Evolutionary conservation across 306 rosid genomes (phyloP), one percentile per base, ranked within the genome.

Genomic region (Acacia crassicarpa): DNA sequence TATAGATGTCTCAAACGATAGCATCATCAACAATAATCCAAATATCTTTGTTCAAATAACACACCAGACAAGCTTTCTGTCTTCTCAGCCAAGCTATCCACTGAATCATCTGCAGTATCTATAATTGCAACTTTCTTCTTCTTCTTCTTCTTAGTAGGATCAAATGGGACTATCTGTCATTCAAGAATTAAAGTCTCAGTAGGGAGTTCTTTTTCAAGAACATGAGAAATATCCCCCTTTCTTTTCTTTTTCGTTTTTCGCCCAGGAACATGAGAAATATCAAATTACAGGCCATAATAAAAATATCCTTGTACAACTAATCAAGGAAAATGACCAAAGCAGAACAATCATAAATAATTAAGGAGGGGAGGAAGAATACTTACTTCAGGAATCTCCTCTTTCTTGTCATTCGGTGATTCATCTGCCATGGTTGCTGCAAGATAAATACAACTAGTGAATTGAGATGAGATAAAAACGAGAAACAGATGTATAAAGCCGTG

Each of bases 111-210:
- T 19, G 85, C 87, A 75, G 85, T 82, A 70, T 87, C 90, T 27
- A 84, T 35, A 66, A 87, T 79, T 25, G 87, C 71, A 27, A 63
- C 23, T 54, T 87, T 87, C 90, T 87, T 87, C 11, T 87, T 69
- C 93, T 95, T 95, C 94, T 95, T 95, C 90, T 95, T 95, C 80
- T 95, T 95, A 65, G 92, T 85, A 27, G 98, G 98, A 90, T 95
- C 99, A 83, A 95, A 93, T 10, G 98, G 97, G 19, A 82, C 91
- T 73, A 95, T 86, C 99, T 95, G 88, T 77, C 66, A 87, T 76
- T 70, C 40, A 59, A 43, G 66, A 84, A 79, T 48, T 10, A 20
- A 32, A 8, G 25, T 45, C 77, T 51, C 75, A 74, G 46, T 72
- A 72, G 59, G 20, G 11, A 38, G 58, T 67, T 46, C 19, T 6